Conservation (phyloP, 192 early-diverging fungal species). For the Dissophora ornata region DNA sequence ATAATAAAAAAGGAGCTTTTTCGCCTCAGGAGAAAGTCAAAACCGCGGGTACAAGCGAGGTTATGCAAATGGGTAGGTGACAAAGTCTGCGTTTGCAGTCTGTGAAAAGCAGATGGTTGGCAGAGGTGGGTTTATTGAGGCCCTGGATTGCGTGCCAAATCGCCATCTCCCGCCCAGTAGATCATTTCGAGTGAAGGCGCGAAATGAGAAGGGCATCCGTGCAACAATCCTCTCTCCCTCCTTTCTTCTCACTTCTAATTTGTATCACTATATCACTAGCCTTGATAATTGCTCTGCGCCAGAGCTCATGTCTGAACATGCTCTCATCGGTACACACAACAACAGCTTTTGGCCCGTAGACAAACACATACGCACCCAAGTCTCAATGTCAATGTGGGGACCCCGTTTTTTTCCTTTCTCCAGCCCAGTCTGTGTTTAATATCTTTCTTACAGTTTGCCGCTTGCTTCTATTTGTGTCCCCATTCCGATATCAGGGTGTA, state of each 20-base stretch:
- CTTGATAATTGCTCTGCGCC: conserved; percentile 9
- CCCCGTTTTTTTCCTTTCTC: conserved; percentile 1
- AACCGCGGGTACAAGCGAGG: too few species aligned
- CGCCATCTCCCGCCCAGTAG: too few species aligned
- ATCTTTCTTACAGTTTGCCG: not conserved
- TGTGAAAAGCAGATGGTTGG: too few species aligned
- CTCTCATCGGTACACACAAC: not conserved
- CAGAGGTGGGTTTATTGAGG: too few species aligned
- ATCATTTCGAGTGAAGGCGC: too few species aligned
- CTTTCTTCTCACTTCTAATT: not conserved
- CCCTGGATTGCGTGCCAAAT: too few species aligned
- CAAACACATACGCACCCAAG: conserved; percentile 1
- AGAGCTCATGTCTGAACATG: not conserved
- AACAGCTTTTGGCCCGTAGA: conserved; percentile 3
- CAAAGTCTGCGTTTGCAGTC: too few species aligned
- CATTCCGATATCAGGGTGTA: conserved; percentile 5
- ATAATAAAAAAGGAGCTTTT: too few species aligned
- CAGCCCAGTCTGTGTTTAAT: not conserved
- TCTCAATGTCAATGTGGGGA: not conserved
- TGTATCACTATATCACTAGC: conserved; percentile 5
- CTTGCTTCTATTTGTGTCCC: conserved; percentile 24
- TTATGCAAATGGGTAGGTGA: too few species aligned
- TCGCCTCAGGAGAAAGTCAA: too few species aligned
- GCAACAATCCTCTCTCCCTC: conserved; percentile 11
- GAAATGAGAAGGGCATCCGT: conserved; percentile 17